Evolutionary conservation across 164 flowering plant genomes (phyloP), one percentile per base, ranked within the genome.

Genomic region (Cinnamomum micranthum): DNA sequence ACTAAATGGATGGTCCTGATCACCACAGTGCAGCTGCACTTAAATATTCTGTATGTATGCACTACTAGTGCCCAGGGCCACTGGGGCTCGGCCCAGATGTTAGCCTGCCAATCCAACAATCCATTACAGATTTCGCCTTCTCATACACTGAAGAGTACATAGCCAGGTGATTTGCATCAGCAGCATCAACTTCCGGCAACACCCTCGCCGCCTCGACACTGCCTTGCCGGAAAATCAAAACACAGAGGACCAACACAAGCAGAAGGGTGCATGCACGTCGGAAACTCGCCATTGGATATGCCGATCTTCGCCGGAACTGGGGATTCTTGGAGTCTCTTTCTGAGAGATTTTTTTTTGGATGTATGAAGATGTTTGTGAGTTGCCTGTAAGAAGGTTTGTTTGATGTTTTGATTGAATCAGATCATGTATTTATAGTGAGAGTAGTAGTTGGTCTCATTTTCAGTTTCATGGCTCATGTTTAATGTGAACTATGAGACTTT

Each of bases 11-110:
- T 31, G 35, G 6, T 31, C 35, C 35, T 31, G 35, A 31, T 31
- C 35, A 31, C 35, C 35, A 5, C 35, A 31, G 35, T 31, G 6
- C 35, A 31, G 35, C 35, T 31, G 6, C 35, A 31, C 0, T 31
- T 31, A 31, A 31, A 31, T 31, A 31, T 31, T 28, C 31, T 3
- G 27, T 15, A 10, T 0, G 70, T 1, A 33, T 67, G 70, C 10
- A 69, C 64, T 71, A 69, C 64, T 71, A 71, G 47, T 73, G 70
- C 5, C 75, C 75, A 5, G 70, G 69, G n/a, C 75, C 75, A 13
- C 62, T 65, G 50, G 75, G 69, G 59, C 70, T 73, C 52, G 75
- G 75, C 31, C 75, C 75, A 14, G 69, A 64, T 12, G 51, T 68
- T 31, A 73, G 41, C 4, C 75, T 33, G 28, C 75, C 63, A 14